Evolutionary conservation across 441 rosid species (phyloP).

Genomic region (Raphanus hybrid): DNA sequence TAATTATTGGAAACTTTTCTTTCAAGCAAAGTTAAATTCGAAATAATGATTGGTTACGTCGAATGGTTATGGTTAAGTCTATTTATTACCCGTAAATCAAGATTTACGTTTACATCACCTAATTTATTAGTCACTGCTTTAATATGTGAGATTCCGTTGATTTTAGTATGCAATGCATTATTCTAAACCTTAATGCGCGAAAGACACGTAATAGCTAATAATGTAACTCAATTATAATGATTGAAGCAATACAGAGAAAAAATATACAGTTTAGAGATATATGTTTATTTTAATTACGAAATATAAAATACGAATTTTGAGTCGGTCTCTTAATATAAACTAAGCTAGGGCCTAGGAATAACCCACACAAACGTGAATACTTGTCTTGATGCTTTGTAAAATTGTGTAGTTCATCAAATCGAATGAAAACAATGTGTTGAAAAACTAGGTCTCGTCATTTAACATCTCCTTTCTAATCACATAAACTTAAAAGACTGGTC

Average conservation of each 20-base stretch:
- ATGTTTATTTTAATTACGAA: too few relatives aligned
- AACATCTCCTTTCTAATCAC: background rate
- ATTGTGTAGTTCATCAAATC: background rate
- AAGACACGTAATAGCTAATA: slow-evolving; percentile 40
- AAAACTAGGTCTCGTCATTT: slow-evolving; percentile 1
- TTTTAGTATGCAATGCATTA: slow-evolving; percentile 39
- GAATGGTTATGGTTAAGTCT: slow-evolving; percentile 16
- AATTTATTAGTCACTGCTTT: background rate
- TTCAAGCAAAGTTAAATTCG: slow-evolving; percentile 36
- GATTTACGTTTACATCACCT: slow-evolving; percentile 11
- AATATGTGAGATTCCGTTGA: background rate
- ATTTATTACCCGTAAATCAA: slow-evolving; percentile 28
- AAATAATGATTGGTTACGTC: slow-evolving; percentile 32
- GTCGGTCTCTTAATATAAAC: too few relatives aligned
- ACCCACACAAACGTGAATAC: too few relatives aligned
- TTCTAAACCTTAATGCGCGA: slow-evolving; percentile 33
- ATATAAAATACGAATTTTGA: too few relatives aligned
- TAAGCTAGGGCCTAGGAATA: too few relatives aligned
- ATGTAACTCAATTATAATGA: slow-evolving; percentile 5
- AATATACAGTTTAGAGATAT: too few relatives aligned
- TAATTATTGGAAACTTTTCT: slow-evolving; percentile 31
- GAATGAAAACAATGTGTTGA: background rate
- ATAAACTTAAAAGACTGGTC: background rate
- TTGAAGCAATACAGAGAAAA: too few relatives aligned
- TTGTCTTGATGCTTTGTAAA: too few relatives aligned